phyloP scores from a whole-genome alignment of 129 eudicot genomes.

The Ambrosia artemisiifolia region DNA sequence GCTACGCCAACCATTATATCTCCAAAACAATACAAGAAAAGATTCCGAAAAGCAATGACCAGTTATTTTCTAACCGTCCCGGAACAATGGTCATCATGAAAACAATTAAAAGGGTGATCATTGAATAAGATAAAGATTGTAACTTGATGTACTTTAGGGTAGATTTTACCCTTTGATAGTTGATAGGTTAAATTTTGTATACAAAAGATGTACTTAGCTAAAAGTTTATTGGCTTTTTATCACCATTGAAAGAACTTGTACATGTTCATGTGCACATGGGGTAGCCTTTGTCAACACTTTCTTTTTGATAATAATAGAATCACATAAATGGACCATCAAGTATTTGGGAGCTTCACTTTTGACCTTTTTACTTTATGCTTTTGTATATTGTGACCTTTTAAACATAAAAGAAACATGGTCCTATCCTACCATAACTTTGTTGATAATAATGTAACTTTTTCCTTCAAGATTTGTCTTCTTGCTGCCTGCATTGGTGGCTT shows the following conservation, averaged over 20 bases:
- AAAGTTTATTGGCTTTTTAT: background rate
- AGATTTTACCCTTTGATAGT: constrained; percentile 4
- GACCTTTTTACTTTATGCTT: background rate
- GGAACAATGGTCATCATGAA: constrained; percentile 79
- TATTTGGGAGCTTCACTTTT: background rate
- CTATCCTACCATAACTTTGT: background rate
- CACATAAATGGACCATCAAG: background rate
- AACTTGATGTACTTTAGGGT: constrained; percentile 1
- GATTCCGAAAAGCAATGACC: constrained; percentile 97
- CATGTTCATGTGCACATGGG: background rate
- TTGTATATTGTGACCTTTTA: background rate
- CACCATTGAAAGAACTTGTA: constrained; percentile 5
- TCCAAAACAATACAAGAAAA: constrained; percentile 91
- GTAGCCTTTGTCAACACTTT: background rate
- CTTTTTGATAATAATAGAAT: background rate
- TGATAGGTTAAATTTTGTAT: background rate
- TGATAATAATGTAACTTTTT: background rate
- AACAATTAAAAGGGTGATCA: background rate
- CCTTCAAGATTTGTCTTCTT: background rate
- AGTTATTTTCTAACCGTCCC: constrained; percentile 86
- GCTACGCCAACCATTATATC: constrained; percentile 87
- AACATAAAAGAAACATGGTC: constrained; percentile 1
- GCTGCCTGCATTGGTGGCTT: background rate
- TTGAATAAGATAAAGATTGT: constrained; percentile 2
- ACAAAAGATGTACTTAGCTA: background rate